phyloP scores from a whole-genome alignment of 2,329 filamentous ascomycete genomes.

The Verticillium tricorpus region DNA sequence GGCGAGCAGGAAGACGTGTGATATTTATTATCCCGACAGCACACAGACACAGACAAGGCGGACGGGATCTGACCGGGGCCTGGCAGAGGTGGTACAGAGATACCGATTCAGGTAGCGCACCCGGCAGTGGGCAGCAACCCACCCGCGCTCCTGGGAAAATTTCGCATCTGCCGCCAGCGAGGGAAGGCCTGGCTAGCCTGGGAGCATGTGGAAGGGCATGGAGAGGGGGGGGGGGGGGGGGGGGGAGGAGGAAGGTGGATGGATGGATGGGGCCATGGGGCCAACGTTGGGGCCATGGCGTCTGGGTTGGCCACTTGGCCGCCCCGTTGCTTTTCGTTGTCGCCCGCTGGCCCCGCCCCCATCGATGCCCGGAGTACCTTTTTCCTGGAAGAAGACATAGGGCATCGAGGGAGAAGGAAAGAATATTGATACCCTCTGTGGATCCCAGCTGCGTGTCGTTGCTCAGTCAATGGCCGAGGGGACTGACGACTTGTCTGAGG shows the following conservation, averaged over 20 bases:
- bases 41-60: neutral
- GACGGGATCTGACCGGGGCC: neutral
- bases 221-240: neutral
- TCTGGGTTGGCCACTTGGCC: neutral
- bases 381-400: neutral
- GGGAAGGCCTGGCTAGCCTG: neutral
- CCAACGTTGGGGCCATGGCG: neutral
- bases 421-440: neutral
- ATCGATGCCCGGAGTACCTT: neutral
- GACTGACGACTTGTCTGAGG: neutral
- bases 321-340: neutral
- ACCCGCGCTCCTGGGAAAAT: neutral
- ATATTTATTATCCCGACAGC: constrained; percentile 1
- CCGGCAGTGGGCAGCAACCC: neutral
- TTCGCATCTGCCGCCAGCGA: neutral
- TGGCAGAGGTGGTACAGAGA: neutral
- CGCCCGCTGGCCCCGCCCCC: neutral
- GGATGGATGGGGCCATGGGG: neutral
- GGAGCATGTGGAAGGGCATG: neutral
- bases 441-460: neutral
- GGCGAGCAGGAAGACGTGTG: neutral
- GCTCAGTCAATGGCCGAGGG: neutral
- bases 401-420: neutral
- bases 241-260: too few species aligned
- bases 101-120: neutral